These are phyloP conservation scores for Exobasidium rhododendri DNA, from an alignment of 1,284 basidiomycete species.

Conservation along the genomic window DNA sequence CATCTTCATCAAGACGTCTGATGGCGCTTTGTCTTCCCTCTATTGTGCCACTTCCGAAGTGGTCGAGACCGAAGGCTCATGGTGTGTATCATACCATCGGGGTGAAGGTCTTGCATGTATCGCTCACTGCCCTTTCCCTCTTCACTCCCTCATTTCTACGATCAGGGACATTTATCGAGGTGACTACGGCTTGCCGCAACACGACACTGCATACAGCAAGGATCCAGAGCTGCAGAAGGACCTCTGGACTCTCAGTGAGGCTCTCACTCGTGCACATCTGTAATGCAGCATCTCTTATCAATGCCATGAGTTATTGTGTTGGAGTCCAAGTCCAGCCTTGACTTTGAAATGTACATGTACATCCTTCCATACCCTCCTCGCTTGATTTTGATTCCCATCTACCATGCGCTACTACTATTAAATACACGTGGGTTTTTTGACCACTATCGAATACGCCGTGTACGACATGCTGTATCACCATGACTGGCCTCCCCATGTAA, in stretches of 20 bases:
- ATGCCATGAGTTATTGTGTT: background rate
- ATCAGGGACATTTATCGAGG: conserved; percentile 4
- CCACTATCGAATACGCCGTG: too few relatives aligned
- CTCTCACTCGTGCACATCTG: background rate
- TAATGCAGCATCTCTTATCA: background rate
- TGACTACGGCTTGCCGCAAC: background rate
- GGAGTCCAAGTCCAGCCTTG: too few relatives aligned
- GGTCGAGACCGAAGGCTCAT: conserved; percentile 17
- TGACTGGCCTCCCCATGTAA: too few relatives aligned
- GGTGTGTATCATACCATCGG: conserved; percentile 15
- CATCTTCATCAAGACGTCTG: conserved; percentile 7
- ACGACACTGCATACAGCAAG: too few relatives aligned
- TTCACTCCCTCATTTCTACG: background rate
- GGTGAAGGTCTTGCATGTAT: background rate
- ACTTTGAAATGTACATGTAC: too few relatives aligned
- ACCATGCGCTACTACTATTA: too few relatives aligned
- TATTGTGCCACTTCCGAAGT: conserved; percentile 19
- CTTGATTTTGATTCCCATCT: too few relatives aligned
- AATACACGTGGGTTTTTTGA: too few relatives aligned
- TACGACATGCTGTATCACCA: too few relatives aligned
- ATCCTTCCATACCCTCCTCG: too few relatives aligned
- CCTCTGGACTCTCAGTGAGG: conserved; percentile 17
- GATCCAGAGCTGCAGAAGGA: conserved; percentile 5
- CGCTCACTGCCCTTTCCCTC: background rate
- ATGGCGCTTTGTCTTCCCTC: conserved; percentile 18